These are phyloP conservation scores for Clavispora vitiphila DNA, from an alignment of 805 yeast genomes.

Conservation along the genomic window DNA sequence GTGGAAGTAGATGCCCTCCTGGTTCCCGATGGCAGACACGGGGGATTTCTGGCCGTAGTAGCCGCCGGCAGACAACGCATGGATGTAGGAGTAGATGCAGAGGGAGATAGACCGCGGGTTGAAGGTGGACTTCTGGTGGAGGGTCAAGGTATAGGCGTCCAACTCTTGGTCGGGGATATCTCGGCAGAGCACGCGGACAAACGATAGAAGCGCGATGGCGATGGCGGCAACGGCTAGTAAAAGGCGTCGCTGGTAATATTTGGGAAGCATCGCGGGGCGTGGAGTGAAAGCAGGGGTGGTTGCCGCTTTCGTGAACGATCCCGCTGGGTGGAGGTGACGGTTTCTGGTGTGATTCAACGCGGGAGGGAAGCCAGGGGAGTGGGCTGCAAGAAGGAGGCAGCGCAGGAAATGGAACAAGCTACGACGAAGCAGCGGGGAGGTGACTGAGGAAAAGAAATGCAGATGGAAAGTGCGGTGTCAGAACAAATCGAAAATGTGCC, in stretches of 20 bases:
- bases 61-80: not conserved
- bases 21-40: slow-evolving; percentile 3
- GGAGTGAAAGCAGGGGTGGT: not conserved
- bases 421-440: too few species aligned
- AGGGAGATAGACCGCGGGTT: slow-evolving; percentile 20
- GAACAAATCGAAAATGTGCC: too few species aligned
- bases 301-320: too few species aligned
- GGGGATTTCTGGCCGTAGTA: slow-evolving; percentile 1
- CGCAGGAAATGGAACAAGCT: too few species aligned
- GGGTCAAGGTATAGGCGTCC: slow-evolving; percentile 19
- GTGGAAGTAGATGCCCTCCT: slow-evolving; percentile 28
- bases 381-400: too few species aligned
- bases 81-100: slow-evolving; percentile 8
- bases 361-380: too few species aligned
- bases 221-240: slow-evolving; percentile 6
- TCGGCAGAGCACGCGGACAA: slow-evolving; percentile 9
- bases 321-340: too few species aligned
- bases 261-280: slow-evolving; percentile 3
- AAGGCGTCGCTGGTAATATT: slow-evolving; percentile 11
- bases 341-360: too few species aligned
- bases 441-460: too few species aligned
- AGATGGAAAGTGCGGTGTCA: too few species aligned
- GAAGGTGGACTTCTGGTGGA: slow-evolving; percentile 19
- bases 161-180: slow-evolving; percentile 19
- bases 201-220: slow-evolving; percentile 4